Evolutionary conservation across 176 grass and related monocot genomes (phyloP), one percentile per base, ranked within the genome.

Genomic region (Miscanthus lutarioriparius): DNA sequence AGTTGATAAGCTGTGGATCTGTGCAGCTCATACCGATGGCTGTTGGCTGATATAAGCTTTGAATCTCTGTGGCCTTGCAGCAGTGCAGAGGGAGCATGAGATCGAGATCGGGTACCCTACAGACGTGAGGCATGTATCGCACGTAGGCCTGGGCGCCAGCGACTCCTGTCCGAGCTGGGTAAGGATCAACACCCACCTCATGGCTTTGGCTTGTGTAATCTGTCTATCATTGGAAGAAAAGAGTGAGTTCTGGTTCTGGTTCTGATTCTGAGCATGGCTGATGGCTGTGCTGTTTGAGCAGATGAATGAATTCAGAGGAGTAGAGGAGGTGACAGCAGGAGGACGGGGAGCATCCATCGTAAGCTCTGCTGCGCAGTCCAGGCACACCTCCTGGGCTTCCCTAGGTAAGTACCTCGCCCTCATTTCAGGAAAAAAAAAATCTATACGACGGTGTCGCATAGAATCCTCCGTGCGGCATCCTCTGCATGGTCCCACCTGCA

Each of bases 31-130:
- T 13, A 17, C 28, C 20, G n/a, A 44, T 47, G 22, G 8, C 2
- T 59, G n/a, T 26, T 47, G 22, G 8, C 2, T 59, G 54, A 23
- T n/a, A 2, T n/a, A 9, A 14, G n/a, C 11, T 26, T 40, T 1
- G n/a, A 32, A 47, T 14, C 25, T 71, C 35, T 26, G 14, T 59
- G 45, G 19, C 12, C 56, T 17, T 80, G 12, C 73, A 68, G 70
- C 85, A 88, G 77, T 84, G 47, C 86, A 90, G 23, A 90, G 88
- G 83, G 85, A 92, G 36, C 93, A 88, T 8, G 90, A 92, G 65
- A 92, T 95, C 85, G 85, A 90, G 87, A 95, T 95, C 38, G 90
- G 93, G 5, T 86, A 80, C 66, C 93, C 93, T 19, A 95, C 90
- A 38, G 86, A 95, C 64, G 93, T 95, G 44, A 87, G 80, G 87